Evolutionary conservation across 371 early-diverging fungal species (phyloP), one percentile per base, ranked within the genome.

Genomic region (Mortierella sp.): DNA sequence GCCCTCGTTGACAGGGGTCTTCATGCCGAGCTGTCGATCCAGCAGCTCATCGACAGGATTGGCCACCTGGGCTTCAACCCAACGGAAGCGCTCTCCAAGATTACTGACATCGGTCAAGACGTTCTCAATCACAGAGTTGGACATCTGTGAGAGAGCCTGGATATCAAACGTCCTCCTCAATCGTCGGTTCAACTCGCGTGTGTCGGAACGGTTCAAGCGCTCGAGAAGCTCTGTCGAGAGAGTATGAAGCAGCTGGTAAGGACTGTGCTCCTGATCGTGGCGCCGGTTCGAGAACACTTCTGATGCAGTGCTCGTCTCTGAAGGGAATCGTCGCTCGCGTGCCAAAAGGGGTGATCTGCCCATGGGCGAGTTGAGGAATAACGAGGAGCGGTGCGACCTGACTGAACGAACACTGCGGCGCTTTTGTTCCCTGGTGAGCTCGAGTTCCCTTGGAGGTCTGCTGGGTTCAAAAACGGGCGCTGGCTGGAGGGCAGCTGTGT

Each of bases 41-140:
- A 78, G 16, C 57, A 82, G 19, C 43, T 87, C 87, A 26, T 80
- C 80, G n/a, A 73, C 78, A 11, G 86, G 82, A 72, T 80, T 78
- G 14, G 75, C 77, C 5, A 81, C 77, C 21, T 83, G 80, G 9
- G 82, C 89, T 40, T 91, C 90, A 13, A 92, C 77, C 91, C 92
- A 91, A 51, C 87, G 40, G 81, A 94, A 94, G 5, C 91, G 87
- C 21, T 88, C 77, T 5, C 86, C 77, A 24, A 95, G 83, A 28
- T 77, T 87, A 50, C 88, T 88, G n/a, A 94, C 89, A 69, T 95
- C 96, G 0, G 90, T 84, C 24, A 90, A 70, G 43, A 94, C 90
- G 67, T 92, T 95, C 51, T 94, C 93, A 50, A 95, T 93, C 26
- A 95, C 93, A 28, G 93, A 93, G 74, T 95, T 94, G 74, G 93